Base-by-base conservation (phyloP, 192 early-diverging fungal genomes). In the Tieghemiomyces parasiticus region DNA sequence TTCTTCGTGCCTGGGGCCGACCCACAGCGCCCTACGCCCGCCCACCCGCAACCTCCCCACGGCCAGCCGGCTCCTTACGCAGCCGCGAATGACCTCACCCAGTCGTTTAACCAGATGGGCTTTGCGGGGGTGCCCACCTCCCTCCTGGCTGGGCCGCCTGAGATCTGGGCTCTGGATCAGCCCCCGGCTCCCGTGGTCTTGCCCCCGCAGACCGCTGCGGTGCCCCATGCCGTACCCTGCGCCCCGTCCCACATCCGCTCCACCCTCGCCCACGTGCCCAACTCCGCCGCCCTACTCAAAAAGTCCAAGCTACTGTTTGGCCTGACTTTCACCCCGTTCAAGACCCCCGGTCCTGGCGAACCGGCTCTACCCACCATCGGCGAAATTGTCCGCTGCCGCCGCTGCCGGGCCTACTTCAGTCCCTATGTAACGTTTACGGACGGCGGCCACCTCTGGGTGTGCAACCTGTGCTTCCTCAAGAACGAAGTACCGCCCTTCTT, bases 331-430 rank as follows among this genome's bases (percentile, higher is more conserved):
- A 87, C 95, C n/a, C 95, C 95, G 25, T 95, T 74, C 58, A 66
- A 68, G 44, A 56, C 65, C 0, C 64, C 60, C 22, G 67, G 63
- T 51, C 54, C 46, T 16, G 67, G 67, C 47, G 71, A 83, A 67
- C 80, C 79, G 20, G 77, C 84, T 46, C 85, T 97, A 0, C 93
- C 93, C 2, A 85, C 93, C 0, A 82, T 94, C 29, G 78, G 86
- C n/a, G 88, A 94, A 58, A 94, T 98, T 74, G 89, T 92, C 58
- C 82, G 95, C 32, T 98, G 95, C 72, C 77, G 93, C 32, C 75
- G 92, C 26, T 98, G 95, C 72, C 78, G 95, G 60, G 88, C 90
- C 3, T 98, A 98, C 63, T 91, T 98, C 67, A 96, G 97, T 60
- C 95, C 95, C 26, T 98, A 87, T 71, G 87, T 97, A 4, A 83